A percentile compares a stretch with the other conserved stretches of the same genome.
Conservation (phyloP, 306 rosid genomes). For the Dalbergia cochinchinensis region DNA sequence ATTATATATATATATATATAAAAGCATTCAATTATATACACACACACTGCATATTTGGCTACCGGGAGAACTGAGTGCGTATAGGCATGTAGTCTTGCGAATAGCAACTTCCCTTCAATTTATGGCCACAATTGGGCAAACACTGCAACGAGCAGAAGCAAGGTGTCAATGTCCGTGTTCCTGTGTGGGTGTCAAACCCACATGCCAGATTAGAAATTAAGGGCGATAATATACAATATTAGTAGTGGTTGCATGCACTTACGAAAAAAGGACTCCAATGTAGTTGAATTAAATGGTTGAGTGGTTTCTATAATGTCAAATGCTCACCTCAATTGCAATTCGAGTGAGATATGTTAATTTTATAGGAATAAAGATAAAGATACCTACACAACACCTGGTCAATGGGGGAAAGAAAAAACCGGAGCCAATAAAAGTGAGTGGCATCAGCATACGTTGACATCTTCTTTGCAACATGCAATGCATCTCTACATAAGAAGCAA, state of each 20-base stretch:
- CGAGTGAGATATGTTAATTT: too few species aligned
- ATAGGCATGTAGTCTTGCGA: not conserved
- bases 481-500: not conserved
- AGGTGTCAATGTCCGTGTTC: not conserved
- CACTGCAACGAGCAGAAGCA: not conserved
- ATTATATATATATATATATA: not conserved
- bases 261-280: too few species aligned
- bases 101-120: not conserved
- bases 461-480: conserved; percentile 5
- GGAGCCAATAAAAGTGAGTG: not conserved
- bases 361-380: too few species aligned
- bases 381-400: too few species aligned
- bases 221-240: too few species aligned
- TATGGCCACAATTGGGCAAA: not conserved
- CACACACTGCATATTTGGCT: not conserved
- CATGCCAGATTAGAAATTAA: not conserved
- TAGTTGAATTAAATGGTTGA: too few species aligned
- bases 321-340: too few species aligned
- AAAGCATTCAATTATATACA: not conserved
- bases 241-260: too few species aligned
- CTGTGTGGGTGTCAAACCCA: not conserved
- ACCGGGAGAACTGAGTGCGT: not conserved
- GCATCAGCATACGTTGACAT: not conserved
- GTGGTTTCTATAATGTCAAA: too few species aligned
- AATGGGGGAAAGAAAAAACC: not conserved